A percentile compares a stretch with the other conserved stretches of the same genome.
These are phyloP conservation scores for Pseudogymnoascus sp. DNA, from an alignment of 2,329 filamentous ascomycete genomes.

Conservation along the genomic window DNA sequence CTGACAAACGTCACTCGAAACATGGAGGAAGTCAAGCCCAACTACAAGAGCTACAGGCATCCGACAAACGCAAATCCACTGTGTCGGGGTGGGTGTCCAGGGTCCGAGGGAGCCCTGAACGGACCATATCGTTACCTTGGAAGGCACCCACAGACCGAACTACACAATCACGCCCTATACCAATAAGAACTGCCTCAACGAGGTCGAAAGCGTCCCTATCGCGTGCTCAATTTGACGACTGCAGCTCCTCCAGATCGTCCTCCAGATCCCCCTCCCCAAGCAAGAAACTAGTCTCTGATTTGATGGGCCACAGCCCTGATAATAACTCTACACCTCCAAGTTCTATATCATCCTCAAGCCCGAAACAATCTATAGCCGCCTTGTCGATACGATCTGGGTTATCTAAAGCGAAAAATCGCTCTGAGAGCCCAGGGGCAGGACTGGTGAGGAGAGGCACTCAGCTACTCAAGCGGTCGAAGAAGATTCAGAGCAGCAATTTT, in stretches of 20 bases:
- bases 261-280: constrained; percentile 40
- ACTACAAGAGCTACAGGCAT: constrained; percentile 17
- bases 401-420: constrained; percentile 11
- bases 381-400: constrained; percentile 14
- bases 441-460: constrained; percentile 13
- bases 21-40: neutral
- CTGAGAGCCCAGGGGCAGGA: constrained; percentile 18
- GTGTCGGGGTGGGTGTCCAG: constrained; percentile 28
- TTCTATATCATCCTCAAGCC: constrained; percentile 13
- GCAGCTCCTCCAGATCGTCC: constrained; percentile 17
- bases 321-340: constrained; percentile 16
- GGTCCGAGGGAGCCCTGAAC: constrained; percentile 22
- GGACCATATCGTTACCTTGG: constrained; percentile 25
- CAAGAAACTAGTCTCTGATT: constrained; percentile 17
- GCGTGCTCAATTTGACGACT: neutral
- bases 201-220: neutral
- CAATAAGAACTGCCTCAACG: neutral
- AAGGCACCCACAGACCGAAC: constrained; percentile 14
- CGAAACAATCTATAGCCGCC: constrained; percentile 14
- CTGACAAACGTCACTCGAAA: neutral
- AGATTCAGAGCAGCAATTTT: constrained; percentile 24
- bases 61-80: constrained; percentile 27
- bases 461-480: constrained; percentile 21
- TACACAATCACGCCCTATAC: constrained; percentile 9
- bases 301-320: constrained; percentile 10